Conservation (phyloP, 352 stramenopile species). For the Halophytophthora polymorphica region DNA sequence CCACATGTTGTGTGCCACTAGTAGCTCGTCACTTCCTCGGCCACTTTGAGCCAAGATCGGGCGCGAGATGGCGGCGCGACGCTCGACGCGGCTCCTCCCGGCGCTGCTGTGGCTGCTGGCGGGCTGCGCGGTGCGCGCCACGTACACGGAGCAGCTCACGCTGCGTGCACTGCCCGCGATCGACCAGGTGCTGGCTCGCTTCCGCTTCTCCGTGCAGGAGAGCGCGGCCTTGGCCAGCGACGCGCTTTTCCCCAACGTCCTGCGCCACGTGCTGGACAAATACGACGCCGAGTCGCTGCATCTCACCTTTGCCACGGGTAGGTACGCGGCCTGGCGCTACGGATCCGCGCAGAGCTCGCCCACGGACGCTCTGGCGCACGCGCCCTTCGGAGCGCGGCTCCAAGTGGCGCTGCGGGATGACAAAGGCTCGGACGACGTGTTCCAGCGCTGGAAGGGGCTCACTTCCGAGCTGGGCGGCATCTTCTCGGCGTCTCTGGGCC, state of each 20-base stretch:
- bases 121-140: slow-evolving; percentile 6
- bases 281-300: slow-evolving; percentile 67
- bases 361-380: slow-evolving; percentile 22
- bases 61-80: slow-evolving; percentile 6
- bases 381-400: slow-evolving; percentile 62
- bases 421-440: background rate
- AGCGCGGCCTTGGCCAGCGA: slow-evolving; percentile 1
- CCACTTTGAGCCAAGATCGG: background rate
- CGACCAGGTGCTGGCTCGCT: slow-evolving; percentile 51
- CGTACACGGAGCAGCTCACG: slow-evolving; percentile 49
- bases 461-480: slow-evolving; percentile 73
- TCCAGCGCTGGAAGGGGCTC: slow-evolving; percentile 58
- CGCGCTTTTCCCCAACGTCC: slow-evolving; percentile 43
- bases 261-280: slow-evolving; percentile 71
- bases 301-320: slow-evolving; percentile 65
- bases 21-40: background rate
- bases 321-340: slow-evolving; percentile 50
- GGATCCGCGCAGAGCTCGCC: slow-evolving; percentile 23
- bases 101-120: slow-evolving; percentile 15
- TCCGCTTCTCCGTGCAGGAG: slow-evolving; percentile 45
- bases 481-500: slow-evolving; percentile 81
- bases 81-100: slow-evolving; percentile 5
- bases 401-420: slow-evolving; percentile 46
- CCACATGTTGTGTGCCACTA: background rate
- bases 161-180: slow-evolving; percentile 46